Evolutionary conservation across 306 rosid genomes (phyloP), one percentile per base, ranked within the genome.

Genomic region (Vigna mungo): DNA sequence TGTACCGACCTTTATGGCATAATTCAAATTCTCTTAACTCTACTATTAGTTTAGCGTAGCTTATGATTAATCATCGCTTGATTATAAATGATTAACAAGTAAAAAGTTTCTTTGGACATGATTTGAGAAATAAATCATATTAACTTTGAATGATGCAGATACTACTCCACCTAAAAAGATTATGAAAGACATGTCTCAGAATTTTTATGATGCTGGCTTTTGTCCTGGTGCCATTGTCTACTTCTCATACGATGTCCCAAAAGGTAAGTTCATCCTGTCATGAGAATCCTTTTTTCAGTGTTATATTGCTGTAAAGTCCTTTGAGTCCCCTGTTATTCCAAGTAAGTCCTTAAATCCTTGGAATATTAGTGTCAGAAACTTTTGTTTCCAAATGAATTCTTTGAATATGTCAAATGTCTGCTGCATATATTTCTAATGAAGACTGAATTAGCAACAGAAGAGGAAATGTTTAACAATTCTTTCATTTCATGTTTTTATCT

Each of bases 191-290:
- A 49, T 73, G 83, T 76, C 96, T 5, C 96, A 82, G 69, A 97
- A 96, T 78, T 96, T 92, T 47, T 88, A 84, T 80, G 63, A 79
- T 58, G 90, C 90, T 74, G 98, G 96, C 34, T 96, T 92, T 85
- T 83, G 87, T 75, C 99, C 99, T 3, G 98, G 98, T 46, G 99
- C 98, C 51, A 86, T 96, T 17, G 89, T 96, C 53, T 92, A 96
- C 80, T 96, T 96, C 64, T 77, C 97, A 9, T 88, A 88, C 44
- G 82, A 85, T 83, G 68, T 74, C 72, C 88, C 89, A 16, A 85
- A 81, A 81, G 98, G 99, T 91, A 64, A 64, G 90, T 77, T 72
- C 77, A 70, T 59, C 32, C 20, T 18, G 34, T 56, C 54, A 15
- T 21, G n/a, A 44, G 73, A 69, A 78, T 72, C 36, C 5, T 55